Evolutionary conservation across 2,329 filamentous ascomycete genomes (phyloP), one percentile per base, ranked within the genome.

Genomic region (Penicillium sp.): DNA sequence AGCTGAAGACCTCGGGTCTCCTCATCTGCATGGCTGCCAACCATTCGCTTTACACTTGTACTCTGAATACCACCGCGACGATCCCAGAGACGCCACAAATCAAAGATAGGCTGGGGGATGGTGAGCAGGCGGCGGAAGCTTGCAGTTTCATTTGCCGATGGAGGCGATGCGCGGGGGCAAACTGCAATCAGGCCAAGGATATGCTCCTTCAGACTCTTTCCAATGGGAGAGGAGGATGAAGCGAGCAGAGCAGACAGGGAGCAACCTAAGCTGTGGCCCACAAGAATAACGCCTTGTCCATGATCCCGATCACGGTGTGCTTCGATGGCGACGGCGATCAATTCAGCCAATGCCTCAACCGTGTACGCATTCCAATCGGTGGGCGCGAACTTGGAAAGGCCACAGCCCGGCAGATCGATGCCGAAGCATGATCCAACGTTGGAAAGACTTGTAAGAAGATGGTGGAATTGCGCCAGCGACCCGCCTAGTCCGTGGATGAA

Each of bases 401-500:
- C 95, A 70, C 93, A 96, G 42, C 95, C 95, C 1, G 95, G 94
- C 4, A 97, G 82, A 74, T 99, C 95, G 64, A 98, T 87, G 4
- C 92, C 91, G 42, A 96, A 83, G 74, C 93, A 96, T 52, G 93
- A 89, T 13, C 91, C 92, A 52, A 93, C 81, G 72, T 96, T 92
- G 54, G 90, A 86, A 52, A 99, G 82, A 75, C 91, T 95, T 22
- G 87, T 89, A 16, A 98, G 79, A 5, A 98, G 80, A 33, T 90
- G 87, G 58, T 91, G 85, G 73, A 97, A 98, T 72, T 98, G 95
- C 11, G 92, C 89, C 26, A 93, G 85, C 0, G 92, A 96, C 52
- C 95, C 95, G n/a, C 94, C 95, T 10, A 98, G 83, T 1, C 95
- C 95, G 72, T 98, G 95, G 59, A 98, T 83, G 73, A 96, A 97